Evolutionary conservation across 176 grass and related monocot genomes (phyloP).

Genomic region (Zoysia japonica): DNA sequence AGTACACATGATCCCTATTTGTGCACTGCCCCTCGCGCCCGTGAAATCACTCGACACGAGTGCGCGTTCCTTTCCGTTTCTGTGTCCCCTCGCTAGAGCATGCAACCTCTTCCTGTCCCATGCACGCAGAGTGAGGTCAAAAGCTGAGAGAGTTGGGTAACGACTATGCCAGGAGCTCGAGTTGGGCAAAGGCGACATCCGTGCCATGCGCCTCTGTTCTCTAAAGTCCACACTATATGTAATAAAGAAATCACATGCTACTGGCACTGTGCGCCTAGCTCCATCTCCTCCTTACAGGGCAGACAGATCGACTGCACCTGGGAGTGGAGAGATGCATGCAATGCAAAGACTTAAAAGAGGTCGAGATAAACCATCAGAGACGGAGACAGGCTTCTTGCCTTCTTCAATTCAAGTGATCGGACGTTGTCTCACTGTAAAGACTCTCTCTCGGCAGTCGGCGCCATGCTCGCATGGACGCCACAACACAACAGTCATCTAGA

Average conservation of each 20-base stretch:
- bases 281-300: not conserved
- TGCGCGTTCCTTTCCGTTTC: not conserved
- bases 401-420: conserved; percentile 40
- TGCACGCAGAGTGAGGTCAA: not conserved
- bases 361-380: not conserved
- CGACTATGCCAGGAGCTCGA: not conserved
- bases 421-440: conserved; percentile 63
- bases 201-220: conserved; percentile 5
- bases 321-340: not conserved
- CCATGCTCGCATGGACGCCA: conserved; percentile 25
- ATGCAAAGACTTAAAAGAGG: not conserved
- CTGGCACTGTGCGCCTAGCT: not conserved
- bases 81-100: not conserved
- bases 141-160: conserved; percentile 8
- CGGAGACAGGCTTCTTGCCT: no score
- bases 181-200: conserved; percentile 34
- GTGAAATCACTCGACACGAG: not conserved
- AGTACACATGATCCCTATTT: not conserved
- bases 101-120: not conserved
- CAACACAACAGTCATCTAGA: no score
- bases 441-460: conserved; percentile 29
- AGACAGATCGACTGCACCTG: not conserved
- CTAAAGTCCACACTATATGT: not conserved
- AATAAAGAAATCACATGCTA: not conserved
- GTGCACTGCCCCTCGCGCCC: not conserved